Base-by-base conservation (phyloP, 176 grass and related monocot species). In the Rhynchospora pubera region DNA sequence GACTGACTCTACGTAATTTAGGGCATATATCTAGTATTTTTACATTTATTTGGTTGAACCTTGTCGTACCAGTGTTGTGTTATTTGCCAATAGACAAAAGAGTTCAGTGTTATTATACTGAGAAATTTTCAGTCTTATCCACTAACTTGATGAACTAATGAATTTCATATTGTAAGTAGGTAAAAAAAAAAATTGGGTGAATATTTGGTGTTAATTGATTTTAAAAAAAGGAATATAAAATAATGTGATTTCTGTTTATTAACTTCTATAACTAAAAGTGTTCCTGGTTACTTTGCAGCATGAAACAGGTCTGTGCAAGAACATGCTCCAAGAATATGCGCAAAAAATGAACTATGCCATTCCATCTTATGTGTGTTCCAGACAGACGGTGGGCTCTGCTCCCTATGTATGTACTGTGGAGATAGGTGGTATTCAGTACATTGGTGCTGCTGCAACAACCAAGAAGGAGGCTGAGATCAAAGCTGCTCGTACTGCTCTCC, bases 311-410 rank as follows among this genome's bases (percentile, higher is more conserved):
- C 77, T 92, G 53, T 97, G 94, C 87, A 92, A 94, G 82, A 99
- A 95, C 91, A 89, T 99, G 82, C 91, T 99, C 80, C 92, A 99
- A 85, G 96, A 99, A 82, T 99, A 99, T 67, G 92, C 96, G 32
- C 93, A 95, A 78, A 99, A 99, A 87, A 99, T 95, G 92, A 99
- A 99, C 79, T 99, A 91, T 26, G 96, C 92, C 34, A 91, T 93
- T 67, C 96, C 96, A 84, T 99, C 92, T 57, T 99, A 95, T 74
- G 72, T 87, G 26, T 93, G 84, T 79, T 86, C 74, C 53, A 93
- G 85, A 87, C 84, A 83, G 89, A 79, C 87, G 46, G 89, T 86
- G 61, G 86, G 84, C 2, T 39, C 79, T 62, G 81, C 77, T 79
- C 89, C 88, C 46, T 95, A 84, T 77, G 78, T 84, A 82, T 99